phyloP scores from a whole-genome alignment of 2,329 filamentous ascomycete species.

The Elsinoe batatas region DNA sequence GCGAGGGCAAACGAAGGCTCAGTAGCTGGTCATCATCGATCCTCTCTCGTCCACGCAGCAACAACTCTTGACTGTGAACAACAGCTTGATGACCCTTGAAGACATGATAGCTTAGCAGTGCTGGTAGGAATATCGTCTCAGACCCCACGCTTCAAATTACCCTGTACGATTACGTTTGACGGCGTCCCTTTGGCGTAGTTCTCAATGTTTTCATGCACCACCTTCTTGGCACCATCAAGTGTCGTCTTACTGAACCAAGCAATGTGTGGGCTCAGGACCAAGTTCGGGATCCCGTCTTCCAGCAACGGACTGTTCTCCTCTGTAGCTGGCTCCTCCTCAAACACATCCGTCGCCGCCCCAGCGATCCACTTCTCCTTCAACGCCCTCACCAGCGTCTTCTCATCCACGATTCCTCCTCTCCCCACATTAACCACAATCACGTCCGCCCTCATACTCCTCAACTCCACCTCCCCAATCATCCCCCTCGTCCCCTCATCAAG shows the following conservation, averaged over 20 bases:
- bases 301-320: slow-evolving; percentile 36
- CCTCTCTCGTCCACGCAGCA: neutral
- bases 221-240: slow-evolving; percentile 35
- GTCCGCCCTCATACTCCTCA: slow-evolving; percentile 36
- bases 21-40: neutral
- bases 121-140: neutral
- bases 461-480: slow-evolving; percentile 28
- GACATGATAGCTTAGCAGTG: neutral
- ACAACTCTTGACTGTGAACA: neutral
- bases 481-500: slow-evolving; percentile 19
- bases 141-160: neutral
- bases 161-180: slow-evolving; percentile 29
- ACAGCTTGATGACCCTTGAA: neutral
- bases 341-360: slow-evolving; percentile 44
- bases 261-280: slow-evolving; percentile 44
- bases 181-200: slow-evolving; percentile 33
- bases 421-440: slow-evolving; percentile 40
- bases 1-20: neutral
- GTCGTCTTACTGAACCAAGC: slow-evolving; percentile 45
- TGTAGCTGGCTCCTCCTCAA: slow-evolving; percentile 38
- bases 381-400: slow-evolving; percentile 38
- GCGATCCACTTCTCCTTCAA: slow-evolving; percentile 37
- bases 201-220: slow-evolving; percentile 40
- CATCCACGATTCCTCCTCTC: slow-evolving; percentile 43
- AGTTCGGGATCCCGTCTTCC: slow-evolving; percentile 37